Percentiles rank a stretch among this genome's conserved stretches.
Conservation (phyloP, 805 yeast genomes). For the Candida endomychidarum region DNA sequence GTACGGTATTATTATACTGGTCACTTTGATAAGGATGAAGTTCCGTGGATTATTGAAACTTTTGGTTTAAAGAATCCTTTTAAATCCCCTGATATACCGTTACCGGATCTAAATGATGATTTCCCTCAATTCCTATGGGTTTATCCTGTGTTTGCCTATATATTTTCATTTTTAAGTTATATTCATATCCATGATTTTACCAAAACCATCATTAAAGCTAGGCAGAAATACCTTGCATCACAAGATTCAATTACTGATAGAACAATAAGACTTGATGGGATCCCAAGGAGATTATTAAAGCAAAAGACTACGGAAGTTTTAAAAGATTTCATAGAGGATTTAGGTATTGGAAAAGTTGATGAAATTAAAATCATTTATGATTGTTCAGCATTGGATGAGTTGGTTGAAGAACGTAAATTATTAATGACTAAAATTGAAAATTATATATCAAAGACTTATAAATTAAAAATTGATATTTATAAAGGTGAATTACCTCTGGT, state of each 20-base stretch:
- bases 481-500: constrained; percentile 34
- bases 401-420: constrained; percentile 34
- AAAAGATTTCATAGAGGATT: constrained; percentile 50
- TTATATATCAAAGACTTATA: constrained; percentile 41
- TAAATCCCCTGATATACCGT: background rate
- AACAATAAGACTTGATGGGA: constrained; percentile 55
- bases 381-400: constrained; percentile 40
- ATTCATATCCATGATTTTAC: constrained; percentile 48
- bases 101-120: constrained; percentile 28
- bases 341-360: constrained; percentile 56
- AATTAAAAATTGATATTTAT: constrained; percentile 43
- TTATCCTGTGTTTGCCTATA: constrained; percentile 56
- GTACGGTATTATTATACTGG: constrained; percentile 42
- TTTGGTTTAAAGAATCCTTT: background rate
- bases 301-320: constrained; percentile 41
- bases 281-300: constrained; percentile 44
- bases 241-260: constrained; percentile 61
- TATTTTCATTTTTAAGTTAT: constrained; percentile 50
- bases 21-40: constrained; percentile 41
- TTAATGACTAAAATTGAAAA: constrained; percentile 39
- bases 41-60: constrained; percentile 14
- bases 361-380: constrained; percentile 49
- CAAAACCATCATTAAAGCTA: constrained; percentile 46
- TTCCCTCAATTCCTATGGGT: constrained; percentile 49
- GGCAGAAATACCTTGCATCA: constrained; percentile 59